Percentiles rank a stretch among this genome's conserved stretches.
Conservation (phyloP, 768 basidiomycete species). For the Phanerochaete sordida region DNA sequence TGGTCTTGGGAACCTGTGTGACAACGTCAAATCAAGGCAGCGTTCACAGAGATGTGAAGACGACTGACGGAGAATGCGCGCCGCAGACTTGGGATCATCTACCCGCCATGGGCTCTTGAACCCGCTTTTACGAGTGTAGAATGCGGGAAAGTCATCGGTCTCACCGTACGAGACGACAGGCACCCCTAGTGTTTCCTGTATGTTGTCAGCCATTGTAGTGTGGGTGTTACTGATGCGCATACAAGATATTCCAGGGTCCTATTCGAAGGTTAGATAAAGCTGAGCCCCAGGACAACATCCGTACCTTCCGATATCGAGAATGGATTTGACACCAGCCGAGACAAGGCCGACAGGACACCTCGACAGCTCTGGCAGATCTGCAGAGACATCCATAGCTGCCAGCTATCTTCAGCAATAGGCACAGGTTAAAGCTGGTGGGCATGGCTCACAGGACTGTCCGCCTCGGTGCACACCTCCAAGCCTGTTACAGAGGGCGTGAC, state of each 20-base stretch:
- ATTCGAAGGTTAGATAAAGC: conserved; percentile 1
- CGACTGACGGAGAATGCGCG: conserved; percentile 66
- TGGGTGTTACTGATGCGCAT: conserved; percentile 16
- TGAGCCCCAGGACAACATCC: conserved; percentile 8
- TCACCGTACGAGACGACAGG: conserved; percentile 79
- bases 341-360: conserved; percentile 90
- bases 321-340: conserved; percentile 92
- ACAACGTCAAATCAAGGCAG: not conserved
- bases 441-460: conserved; percentile 57
- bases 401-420: not conserved
- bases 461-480: conserved; percentile 85
- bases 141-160: conserved; percentile 88
- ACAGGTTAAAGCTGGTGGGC: not conserved
- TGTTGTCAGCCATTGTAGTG: not conserved
- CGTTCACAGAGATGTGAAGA: not conserved
- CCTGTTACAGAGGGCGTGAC: conserved; percentile 27
- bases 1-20: conserved; percentile 62
- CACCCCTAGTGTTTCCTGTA: conserved; percentile 91
- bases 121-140: conserved; percentile 84
- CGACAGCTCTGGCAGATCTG: conserved; percentile 86
- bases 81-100: conserved; percentile 59
- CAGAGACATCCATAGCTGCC: conserved; percentile 90
- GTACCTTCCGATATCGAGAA: conserved; percentile 85
- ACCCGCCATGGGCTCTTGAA: conserved; percentile 81
- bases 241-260: conserved; percentile 83